These are phyloP conservation scores for Lasiosphaeria miniovina DNA, from an alignment of 495 filamentous ascomycete genomes.

Conservation along the genomic window DNA sequence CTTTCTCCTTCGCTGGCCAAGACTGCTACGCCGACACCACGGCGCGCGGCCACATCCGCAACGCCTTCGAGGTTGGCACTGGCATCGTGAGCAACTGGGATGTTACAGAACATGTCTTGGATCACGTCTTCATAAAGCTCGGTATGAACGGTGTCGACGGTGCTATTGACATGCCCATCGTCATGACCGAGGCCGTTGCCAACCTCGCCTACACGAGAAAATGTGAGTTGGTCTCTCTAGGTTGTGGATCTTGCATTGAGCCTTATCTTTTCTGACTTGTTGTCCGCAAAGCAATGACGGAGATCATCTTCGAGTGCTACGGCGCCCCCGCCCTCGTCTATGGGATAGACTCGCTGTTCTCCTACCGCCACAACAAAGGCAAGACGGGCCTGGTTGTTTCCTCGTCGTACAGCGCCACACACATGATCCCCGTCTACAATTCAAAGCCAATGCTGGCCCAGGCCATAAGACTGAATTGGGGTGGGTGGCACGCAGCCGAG, in stretches of 20 bases:
- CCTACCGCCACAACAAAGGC: slow-evolving; percentile 87
- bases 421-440: slow-evolving; percentile 90
- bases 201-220: slow-evolving; percentile 82
- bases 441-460: slow-evolving; percentile 78
- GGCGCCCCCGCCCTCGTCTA: slow-evolving; percentile 81
- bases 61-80: slow-evolving; percentile 84
- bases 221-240: slow-evolving; percentile 51
- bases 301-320: slow-evolving; percentile 95
- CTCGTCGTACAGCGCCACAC: slow-evolving; percentile 88
- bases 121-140: slow-evolving; percentile 89
- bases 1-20: slow-evolving; percentile 83
- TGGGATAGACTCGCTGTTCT: slow-evolving; percentile 94
- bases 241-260: neutral
- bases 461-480: slow-evolving; percentile 90
- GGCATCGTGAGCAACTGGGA: slow-evolving; percentile 97
- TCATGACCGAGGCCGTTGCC: slow-evolving; percentile 95
- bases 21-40: slow-evolving; percentile 94
- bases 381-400: slow-evolving; percentile 86
- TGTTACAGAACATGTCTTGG: slow-evolving; percentile 86
- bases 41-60: slow-evolving; percentile 81
- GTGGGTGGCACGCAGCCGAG: slow-evolving; percentile 81
- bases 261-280: slow-evolving; percentile 4
- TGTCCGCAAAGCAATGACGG: slow-evolving; percentile 75
- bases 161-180: slow-evolving; percentile 75
- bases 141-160: slow-evolving; percentile 75